phyloP scores from a whole-genome alignment of 208 protist species.

The Acanthamoeba sp. region DNA sequence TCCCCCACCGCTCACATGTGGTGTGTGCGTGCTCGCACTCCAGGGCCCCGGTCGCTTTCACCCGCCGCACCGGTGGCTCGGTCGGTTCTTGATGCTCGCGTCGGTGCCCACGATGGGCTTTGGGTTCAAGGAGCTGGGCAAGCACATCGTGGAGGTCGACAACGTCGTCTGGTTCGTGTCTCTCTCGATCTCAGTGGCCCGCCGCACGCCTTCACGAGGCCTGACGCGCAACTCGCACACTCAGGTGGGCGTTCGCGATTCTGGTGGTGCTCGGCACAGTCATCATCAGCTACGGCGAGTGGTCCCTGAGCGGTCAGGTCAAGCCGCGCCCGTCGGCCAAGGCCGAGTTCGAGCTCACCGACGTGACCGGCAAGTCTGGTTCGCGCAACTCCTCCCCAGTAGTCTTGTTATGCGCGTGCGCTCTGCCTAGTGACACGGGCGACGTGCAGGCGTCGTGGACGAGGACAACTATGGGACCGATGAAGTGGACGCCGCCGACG shows the following conservation, averaged over 20 bases:
- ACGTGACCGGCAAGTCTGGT: neutral
- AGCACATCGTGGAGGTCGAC: conserved; percentile 45
- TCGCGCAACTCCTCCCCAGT: neutral
- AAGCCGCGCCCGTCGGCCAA: neutral
- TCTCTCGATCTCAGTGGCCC: too few relatives aligned
- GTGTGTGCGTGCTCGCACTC: neutral
- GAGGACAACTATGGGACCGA: conserved; percentile 16
- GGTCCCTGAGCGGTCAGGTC: conserved; percentile 35
- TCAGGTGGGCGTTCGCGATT: neutral
- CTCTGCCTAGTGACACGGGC: too few relatives aligned
- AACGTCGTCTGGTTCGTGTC: conserved; percentile 13
- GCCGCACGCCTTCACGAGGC: too few relatives aligned
- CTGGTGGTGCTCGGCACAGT: neutral
- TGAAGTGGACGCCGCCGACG: neutral
- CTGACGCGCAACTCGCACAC: neutral
- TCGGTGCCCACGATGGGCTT: conserved; percentile 36
- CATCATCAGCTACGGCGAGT: conserved; percentile 46
- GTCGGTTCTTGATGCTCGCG: conserved; percentile 52
- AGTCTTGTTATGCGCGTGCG: too few relatives aligned
- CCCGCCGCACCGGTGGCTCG: conserved; percentile 50
- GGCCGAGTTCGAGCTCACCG: conserved; percentile 10
- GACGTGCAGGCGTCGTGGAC: conserved; percentile 12
- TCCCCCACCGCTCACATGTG: neutral
- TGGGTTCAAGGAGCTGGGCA: conserved; percentile 60
- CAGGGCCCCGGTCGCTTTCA: conserved; percentile 42